Conservation (phyloP, 2,329 filamentous ascomycete genomes). For the Exophiala spinifera region DNA sequence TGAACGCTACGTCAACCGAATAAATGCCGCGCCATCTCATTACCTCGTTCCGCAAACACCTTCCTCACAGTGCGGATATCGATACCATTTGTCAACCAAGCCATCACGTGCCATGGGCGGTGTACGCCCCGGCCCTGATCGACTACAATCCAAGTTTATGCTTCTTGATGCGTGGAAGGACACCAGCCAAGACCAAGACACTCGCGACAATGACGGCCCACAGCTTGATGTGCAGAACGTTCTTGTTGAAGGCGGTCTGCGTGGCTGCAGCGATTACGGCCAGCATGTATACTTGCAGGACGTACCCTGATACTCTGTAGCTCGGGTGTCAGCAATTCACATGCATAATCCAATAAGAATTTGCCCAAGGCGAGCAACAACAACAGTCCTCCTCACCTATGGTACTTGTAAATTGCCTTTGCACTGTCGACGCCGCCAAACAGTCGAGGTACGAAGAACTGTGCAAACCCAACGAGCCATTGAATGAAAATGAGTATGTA, state of each 20-base stretch:
- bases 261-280: constrained; percentile 73
- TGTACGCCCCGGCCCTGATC: neutral
- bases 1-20: no score
- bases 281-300: constrained; percentile 66
- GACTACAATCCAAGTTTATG: constrained; percentile 67
- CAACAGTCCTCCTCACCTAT: constrained; percentile 39
- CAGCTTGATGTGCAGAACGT: constrained; percentile 66
- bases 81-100: no score
- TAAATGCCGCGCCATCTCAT: no score
- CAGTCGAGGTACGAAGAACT: constrained; percentile 70
- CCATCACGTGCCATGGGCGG: no score
- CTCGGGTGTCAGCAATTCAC: neutral
- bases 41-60: no score
- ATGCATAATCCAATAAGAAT: neutral
- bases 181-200: constrained; percentile 65
- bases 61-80: no score
- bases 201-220: constrained; percentile 71
- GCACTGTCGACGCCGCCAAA: constrained; percentile 78
- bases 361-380: neutral
- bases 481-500: constrained; percentile 69
- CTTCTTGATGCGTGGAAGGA: constrained; percentile 75
- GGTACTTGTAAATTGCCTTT: constrained; percentile 86
- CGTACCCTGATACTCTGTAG: constrained; percentile 67
- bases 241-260: constrained; percentile 69
- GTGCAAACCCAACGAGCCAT: constrained; percentile 74